Evolutionary conservation across 495 filamentous ascomycete species (phyloP).

Genomic region (Penicillium crystallinum): DNA sequence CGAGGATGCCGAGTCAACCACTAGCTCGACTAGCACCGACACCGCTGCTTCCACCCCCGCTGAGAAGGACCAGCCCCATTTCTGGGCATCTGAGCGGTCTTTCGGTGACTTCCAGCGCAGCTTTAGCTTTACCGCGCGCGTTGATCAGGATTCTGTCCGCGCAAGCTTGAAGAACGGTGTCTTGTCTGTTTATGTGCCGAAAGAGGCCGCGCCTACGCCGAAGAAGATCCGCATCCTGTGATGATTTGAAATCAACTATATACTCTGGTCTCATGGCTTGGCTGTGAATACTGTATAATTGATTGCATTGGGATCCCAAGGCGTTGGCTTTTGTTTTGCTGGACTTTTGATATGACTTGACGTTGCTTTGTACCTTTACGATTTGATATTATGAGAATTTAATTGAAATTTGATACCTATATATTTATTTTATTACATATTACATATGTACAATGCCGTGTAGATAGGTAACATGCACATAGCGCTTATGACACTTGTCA

Average conservation of each 20-base stretch:
- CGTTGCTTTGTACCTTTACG: not conserved
- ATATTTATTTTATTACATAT: not conserved
- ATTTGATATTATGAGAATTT: not conserved
- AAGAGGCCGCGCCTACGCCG: constrained; percentile 51
- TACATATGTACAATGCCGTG: not conserved
- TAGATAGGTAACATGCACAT: constrained; percentile 1
- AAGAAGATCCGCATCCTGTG: constrained; percentile 57
- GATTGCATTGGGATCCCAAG: constrained; percentile 2
- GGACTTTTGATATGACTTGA: not conserved
- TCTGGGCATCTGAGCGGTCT: constrained; percentile 76
- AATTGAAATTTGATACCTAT: not conserved
- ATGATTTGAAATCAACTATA: constrained; percentile 24
- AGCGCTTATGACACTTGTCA: not conserved
- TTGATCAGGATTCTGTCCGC: constrained; percentile 73
- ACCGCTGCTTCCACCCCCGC: constrained; percentile 10
- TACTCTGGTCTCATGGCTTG: not conserved
- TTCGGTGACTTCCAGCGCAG: constrained; percentile 73
- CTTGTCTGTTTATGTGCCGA: constrained; percentile 68
- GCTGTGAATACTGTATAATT: not conserved
- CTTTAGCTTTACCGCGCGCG: constrained; percentile 69
- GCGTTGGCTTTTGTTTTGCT: not conserved
- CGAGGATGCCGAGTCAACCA: constrained; percentile 25
- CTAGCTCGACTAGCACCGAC: constrained; percentile 3
- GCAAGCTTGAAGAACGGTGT: constrained; percentile 74
- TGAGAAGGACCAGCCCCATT: constrained; percentile 44